These are phyloP conservation scores for Xenoacremonium recifei DNA, from an alignment of 2,329 filamentous ascomycete genomes.

Conservation along the genomic window DNA sequence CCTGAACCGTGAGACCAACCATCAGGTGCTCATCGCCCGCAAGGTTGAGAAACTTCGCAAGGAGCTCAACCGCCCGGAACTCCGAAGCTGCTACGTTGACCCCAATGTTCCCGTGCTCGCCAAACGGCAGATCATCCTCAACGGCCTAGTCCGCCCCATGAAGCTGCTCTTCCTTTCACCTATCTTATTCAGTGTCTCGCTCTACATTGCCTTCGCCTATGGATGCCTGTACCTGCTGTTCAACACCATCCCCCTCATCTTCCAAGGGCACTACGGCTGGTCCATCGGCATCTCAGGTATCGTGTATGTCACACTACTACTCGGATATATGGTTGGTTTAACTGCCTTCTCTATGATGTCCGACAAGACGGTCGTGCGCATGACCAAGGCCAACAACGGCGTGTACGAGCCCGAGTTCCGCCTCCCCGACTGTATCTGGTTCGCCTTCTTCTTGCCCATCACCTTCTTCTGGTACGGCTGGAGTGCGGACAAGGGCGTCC, in stretches of 20 bases:
- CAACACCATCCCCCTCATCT: constrained; percentile 52
- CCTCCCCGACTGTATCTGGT: constrained; percentile 31
- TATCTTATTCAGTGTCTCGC: constrained; percentile 44
- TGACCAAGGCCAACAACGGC: constrained; percentile 43
- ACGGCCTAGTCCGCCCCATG: constrained; percentile 52
- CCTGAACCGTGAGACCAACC: constrained; percentile 39
- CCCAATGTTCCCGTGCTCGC: constrained; percentile 19
- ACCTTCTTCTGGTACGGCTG: constrained; percentile 37
- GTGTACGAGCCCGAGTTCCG: constrained; percentile 34
- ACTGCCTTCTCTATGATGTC: constrained; percentile 41
- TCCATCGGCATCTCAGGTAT: constrained; percentile 45
- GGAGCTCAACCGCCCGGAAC: constrained; percentile 42
- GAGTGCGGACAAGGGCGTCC: constrained; percentile 27
- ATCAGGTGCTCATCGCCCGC: constrained; percentile 47
- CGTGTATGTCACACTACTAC: constrained; percentile 47
- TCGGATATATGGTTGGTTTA: constrained; percentile 41
- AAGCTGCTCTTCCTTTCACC: constrained; percentile 51
- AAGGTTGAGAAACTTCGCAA: constrained; percentile 45
- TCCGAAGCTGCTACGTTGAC: constrained; percentile 46
- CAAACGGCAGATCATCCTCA: constrained; percentile 32
- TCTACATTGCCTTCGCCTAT: constrained; percentile 52
- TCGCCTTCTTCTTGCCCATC: constrained; percentile 30
- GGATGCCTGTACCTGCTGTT: constrained; percentile 54
- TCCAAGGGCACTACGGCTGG: constrained; percentile 47
- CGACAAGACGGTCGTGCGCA: constrained; percentile 43